Conservation (phyloP, 2,329 filamentous ascomycete species). For the Didymella keratinophila region DNA sequence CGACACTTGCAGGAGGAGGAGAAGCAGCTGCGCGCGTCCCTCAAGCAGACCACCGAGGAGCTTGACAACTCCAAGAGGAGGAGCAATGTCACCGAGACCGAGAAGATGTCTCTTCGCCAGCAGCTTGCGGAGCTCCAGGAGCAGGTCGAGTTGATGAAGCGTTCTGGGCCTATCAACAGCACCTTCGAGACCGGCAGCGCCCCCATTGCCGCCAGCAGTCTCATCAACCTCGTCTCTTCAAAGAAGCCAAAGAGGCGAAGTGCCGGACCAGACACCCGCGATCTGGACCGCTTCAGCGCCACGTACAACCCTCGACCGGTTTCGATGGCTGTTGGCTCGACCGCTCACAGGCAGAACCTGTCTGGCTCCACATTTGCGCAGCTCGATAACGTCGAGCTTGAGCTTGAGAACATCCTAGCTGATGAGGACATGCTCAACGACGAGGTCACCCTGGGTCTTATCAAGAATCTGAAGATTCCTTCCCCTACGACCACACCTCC, state of each 20-base stretch:
- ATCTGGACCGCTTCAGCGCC: slow-evolving; percentile 87
- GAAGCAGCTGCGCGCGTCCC: slow-evolving; percentile 80
- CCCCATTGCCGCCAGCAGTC: slow-evolving; percentile 66
- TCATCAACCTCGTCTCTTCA: slow-evolving; percentile 95
- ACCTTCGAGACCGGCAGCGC: slow-evolving; percentile 67
- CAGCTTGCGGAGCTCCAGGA: slow-evolving; percentile 91
- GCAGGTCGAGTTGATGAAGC: slow-evolving; percentile 86
- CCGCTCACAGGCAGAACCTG: slow-evolving; percentile 71
- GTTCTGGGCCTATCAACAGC: slow-evolving; percentile 77
- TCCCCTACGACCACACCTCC: slow-evolving; percentile 84
- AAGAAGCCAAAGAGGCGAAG: slow-evolving; percentile 97
- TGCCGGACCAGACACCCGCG: slow-evolving; percentile 83
- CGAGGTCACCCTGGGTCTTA: slow-evolving; percentile 94
- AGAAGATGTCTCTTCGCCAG: slow-evolving; percentile 84
- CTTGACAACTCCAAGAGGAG: slow-evolving; percentile 79
- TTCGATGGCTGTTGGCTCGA: slow-evolving; percentile 84
- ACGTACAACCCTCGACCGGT: slow-evolving; percentile 94
- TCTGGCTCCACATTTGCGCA: slow-evolving; percentile 81
- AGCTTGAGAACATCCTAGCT: slow-evolving; percentile 90
- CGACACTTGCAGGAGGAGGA: slow-evolving; percentile 96
- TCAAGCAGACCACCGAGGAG: slow-evolving; percentile 80
- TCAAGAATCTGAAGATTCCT: slow-evolving; percentile 95
- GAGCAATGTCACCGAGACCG: slow-evolving; percentile 78
- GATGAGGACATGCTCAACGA: slow-evolving; percentile 97
- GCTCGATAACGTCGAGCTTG: slow-evolving; percentile 90